phyloP scores from a whole-genome alignment of 768 basidiomycete genomes.

The Mycena sanguinolenta region DNA sequence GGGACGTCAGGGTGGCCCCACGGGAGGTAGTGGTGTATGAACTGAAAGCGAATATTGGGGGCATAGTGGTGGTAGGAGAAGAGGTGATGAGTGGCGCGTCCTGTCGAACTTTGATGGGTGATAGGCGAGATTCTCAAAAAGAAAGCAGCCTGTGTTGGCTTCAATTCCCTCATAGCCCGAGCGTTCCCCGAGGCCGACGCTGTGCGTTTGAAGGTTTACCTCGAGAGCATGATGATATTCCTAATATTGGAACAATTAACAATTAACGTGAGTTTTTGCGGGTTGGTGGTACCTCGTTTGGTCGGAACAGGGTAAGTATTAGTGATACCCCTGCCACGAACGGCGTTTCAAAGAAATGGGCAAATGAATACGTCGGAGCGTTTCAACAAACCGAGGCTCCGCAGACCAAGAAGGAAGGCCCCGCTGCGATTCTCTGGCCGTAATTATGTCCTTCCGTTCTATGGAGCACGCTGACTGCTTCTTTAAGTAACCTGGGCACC shows the following conservation, averaged over 20 bases:
- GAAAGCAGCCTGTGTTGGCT: too few species aligned
- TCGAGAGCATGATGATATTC: conserved; percentile 39
- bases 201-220: conserved; percentile 34
- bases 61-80: too few species aligned
- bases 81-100: too few species aligned
- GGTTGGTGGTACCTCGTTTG: background rate
- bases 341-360: conserved; percentile 32
- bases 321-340: conserved; percentile 36
- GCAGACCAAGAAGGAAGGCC: conserved; percentile 18
- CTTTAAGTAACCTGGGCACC: conserved; percentile 22
- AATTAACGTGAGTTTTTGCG: conserved; percentile 38
- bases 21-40: too few species aligned
- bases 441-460: background rate
- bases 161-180: conserved; percentile 36
- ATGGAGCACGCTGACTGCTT: background rate
- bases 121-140: too few species aligned
- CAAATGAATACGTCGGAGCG: conserved; percentile 29
- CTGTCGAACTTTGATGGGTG: too few species aligned
- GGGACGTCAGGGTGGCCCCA: too few species aligned
- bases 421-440: conserved; percentile 36
- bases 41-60: too few species aligned
- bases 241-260: conserved; percentile 42
- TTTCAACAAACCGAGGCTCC: conserved; percentile 24
- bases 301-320: background rate
- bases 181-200: conserved; percentile 38